Evolutionary conservation across 768 basidiomycete genomes (phyloP).

Genomic region (Saitozyma sp.): DNA sequence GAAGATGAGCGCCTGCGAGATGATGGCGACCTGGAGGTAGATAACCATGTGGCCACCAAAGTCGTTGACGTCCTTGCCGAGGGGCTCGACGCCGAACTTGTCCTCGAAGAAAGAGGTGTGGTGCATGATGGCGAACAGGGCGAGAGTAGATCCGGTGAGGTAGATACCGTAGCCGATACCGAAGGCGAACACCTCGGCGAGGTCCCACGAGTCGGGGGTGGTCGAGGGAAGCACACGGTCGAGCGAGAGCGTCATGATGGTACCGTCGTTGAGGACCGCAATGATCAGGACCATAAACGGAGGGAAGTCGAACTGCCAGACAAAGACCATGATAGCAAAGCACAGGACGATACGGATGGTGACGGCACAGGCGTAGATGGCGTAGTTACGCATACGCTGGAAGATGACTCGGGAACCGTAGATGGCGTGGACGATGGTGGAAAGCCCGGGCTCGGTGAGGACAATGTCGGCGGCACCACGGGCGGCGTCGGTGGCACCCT

Average conservation of each 20-base stretch:
- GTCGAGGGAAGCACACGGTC: conserved; percentile 92
- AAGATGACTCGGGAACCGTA: conserved; percentile 98
- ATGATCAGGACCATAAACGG: conserved; percentile 99
- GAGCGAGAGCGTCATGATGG: conserved; percentile 92
- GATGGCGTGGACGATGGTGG: conserved; percentile 98
- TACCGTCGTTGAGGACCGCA: conserved; percentile 94
- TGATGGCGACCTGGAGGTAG: conserved; percentile 75
- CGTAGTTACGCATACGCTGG: conserved; percentile 99
- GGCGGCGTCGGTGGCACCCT: conserved; percentile 98
- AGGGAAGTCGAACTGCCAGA: conserved; percentile 97
- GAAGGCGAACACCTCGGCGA: conserved; percentile 92
- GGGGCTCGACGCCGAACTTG: conserved; percentile 85
- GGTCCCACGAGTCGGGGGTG: conserved; percentile 93
- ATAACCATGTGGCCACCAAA: conserved; percentile 50
- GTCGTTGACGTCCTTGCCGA: conserved; percentile 76
- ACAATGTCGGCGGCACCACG: conserved; percentile 99
- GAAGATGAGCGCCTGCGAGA: conserved; percentile 97
- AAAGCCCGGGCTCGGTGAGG: conserved; percentile 95
- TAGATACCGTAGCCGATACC: conserved; percentile 95
- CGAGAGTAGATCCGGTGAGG: conserved; percentile 82
- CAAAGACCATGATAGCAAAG: conserved; percentile 92
- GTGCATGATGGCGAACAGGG: conserved; percentile 78
- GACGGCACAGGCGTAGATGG: conserved; percentile 91
- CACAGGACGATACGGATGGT: conserved; percentile 99
- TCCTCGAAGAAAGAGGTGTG: conserved; percentile 85